phyloP scores from a whole-genome alignment of 2,329 filamentous ascomycete genomes.

The Leptosphaerulina australis region DNA sequence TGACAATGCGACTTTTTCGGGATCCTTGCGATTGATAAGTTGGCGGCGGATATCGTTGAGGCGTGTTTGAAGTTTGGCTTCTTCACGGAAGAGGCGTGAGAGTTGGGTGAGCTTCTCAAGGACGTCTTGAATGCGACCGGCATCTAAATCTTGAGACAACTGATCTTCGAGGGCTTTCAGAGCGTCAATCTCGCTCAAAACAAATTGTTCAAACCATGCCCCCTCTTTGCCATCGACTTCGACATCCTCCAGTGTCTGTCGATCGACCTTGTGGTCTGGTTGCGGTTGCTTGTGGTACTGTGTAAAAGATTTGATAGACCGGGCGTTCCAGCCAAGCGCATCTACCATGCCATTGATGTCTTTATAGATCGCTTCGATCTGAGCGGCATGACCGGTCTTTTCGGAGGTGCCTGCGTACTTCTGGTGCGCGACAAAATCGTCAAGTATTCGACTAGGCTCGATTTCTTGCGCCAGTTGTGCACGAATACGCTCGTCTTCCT shows the following conservation, averaged over 20 bases:
- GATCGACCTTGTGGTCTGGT: slow-evolving; percentile 61
- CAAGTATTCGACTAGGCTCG: slow-evolving; percentile 65
- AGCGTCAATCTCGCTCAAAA: slow-evolving; percentile 75
- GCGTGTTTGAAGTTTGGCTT: slow-evolving; percentile 70
- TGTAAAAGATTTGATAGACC: slow-evolving; percentile 66
- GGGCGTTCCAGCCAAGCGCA: slow-evolving; percentile 83
- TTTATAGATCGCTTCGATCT: slow-evolving; percentile 65
- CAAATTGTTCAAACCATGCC: slow-evolving; percentile 68
- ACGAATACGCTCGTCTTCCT: slow-evolving; percentile 73
- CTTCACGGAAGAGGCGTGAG: slow-evolving; percentile 70
- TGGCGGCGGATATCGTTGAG: slow-evolving; percentile 79
- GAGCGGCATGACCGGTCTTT: slow-evolving; percentile 52
- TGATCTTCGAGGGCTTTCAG: slow-evolving; percentile 67
- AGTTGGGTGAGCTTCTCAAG: slow-evolving; percentile 71
- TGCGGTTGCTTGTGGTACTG: slow-evolving; percentile 62
- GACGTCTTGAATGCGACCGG: slow-evolving; percentile 71
- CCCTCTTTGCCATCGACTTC: slow-evolving; percentile 45
- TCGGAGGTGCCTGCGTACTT: slow-evolving; percentile 51
- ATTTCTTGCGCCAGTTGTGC: slow-evolving; percentile 65
- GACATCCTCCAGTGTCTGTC: slow-evolving; percentile 66
- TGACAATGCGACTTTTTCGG: slow-evolving; percentile 67
- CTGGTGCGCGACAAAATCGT: slow-evolving; percentile 68
- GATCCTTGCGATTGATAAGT: slow-evolving; percentile 72
- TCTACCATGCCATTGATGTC: slow-evolving; percentile 96
- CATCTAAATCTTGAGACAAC: slow-evolving; percentile 68